These are phyloP conservation scores for Cyberlindnera saturnus DNA, from an alignment of 805 yeast species.

Conservation along the genomic window DNA sequence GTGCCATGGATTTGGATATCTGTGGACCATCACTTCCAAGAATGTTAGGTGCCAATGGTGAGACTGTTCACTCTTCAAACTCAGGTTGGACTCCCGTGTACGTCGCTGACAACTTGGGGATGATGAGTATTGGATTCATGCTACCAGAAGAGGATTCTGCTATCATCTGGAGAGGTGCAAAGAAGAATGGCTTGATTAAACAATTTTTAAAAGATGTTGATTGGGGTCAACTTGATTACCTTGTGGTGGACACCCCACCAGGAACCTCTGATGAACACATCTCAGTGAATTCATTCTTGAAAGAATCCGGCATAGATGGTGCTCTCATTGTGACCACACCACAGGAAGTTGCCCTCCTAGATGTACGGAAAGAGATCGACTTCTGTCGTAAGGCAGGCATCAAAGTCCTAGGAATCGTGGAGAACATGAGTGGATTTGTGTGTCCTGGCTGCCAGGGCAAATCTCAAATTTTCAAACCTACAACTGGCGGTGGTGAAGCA, in stretches of 20 bases:
- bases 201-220: conserved; percentile 92
- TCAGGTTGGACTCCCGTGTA: conserved; percentile 97
- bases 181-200: conserved; percentile 87
- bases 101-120: conserved; percentile 88
- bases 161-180: conserved; percentile 95
- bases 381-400: conserved; percentile 91
- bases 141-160: conserved; percentile 91
- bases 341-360: conserved; percentile 92
- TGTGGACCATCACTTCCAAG: conserved; percentile 97
- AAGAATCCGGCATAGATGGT: conserved; percentile 90
- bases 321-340: conserved; percentile 95
- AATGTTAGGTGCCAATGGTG: conserved; percentile 89
- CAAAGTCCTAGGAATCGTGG: conserved; percentile 82
- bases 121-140: conserved; percentile 95
- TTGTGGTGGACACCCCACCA: conserved; percentile 95
- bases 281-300: conserved; percentile 80
- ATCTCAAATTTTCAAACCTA: conserved; percentile 84
- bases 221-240: conserved; percentile 86
- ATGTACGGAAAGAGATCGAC: conserved; percentile 93
- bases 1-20: conserved; percentile 95
- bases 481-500: conserved; percentile 93
- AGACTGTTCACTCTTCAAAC: conserved; percentile 79
- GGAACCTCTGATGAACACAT: conserved; percentile 98
- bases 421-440: conserved; percentile 97
- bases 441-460: conserved; percentile 93